phyloP scores from a whole-genome alignment of 1,284 basidiomycete genomes.

The Vanrija humicola region DNA sequence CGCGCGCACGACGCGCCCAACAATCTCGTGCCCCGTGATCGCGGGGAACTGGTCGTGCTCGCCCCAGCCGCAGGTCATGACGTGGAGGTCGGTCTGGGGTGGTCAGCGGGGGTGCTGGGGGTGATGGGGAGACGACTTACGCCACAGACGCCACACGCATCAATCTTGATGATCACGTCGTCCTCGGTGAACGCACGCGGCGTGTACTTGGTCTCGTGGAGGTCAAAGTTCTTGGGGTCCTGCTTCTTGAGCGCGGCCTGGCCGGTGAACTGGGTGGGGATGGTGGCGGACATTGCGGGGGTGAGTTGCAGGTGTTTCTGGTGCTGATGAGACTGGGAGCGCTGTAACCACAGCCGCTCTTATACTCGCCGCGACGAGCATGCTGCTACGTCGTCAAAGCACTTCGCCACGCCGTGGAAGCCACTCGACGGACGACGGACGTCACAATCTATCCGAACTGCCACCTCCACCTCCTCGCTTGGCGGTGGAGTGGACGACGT shows the following conservation, averaged over 20 bases:
- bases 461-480: no score
- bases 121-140: constrained; percentile 1
- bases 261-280: constrained; percentile 22
- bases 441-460: no score
- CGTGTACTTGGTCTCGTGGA: constrained; percentile 1
- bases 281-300: not conserved
- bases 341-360: no score
- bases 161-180: constrained; percentile 21
- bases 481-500: no score
- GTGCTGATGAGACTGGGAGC: no score
- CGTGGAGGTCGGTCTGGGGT: constrained; percentile 26
- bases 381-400: no score
- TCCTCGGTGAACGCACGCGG: not conserved
- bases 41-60: constrained; percentile 12
- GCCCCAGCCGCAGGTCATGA: constrained; percentile 28
- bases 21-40: constrained; percentile 53
- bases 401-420: no score
- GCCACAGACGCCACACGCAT: constrained; percentile 21
- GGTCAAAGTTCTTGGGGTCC: constrained; percentile 2
- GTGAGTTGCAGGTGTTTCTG: no score
- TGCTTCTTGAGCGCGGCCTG: constrained; percentile 23
- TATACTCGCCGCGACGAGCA: no score
- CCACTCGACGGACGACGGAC: no score
- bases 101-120: not conserved
- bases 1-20: constrained; percentile 49